These are phyloP conservation scores for Arthroderma uncinatum DNA, from an alignment of 2,329 filamentous ascomycete species.

Conservation along the genomic window DNA sequence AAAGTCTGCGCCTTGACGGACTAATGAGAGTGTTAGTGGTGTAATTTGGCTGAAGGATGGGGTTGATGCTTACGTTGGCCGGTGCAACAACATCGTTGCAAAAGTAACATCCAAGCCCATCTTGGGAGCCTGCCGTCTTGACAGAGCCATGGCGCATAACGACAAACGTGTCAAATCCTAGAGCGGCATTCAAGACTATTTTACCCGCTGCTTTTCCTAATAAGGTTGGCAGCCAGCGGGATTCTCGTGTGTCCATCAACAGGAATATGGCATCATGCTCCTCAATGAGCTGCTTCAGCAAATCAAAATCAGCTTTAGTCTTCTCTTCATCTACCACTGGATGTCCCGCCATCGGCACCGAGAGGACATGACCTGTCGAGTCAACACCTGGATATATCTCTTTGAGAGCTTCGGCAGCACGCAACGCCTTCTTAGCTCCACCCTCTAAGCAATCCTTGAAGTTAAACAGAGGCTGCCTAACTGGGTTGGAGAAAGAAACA, in stretches of 20 bases:
- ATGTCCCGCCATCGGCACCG: conserved; percentile 92
- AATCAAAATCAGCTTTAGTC: conserved; percentile 62
- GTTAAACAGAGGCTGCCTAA: conserved; percentile 82
- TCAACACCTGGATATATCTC: conserved; percentile 88
- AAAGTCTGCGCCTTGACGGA: conserved; percentile 90
- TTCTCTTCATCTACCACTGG: conserved; percentile 63
- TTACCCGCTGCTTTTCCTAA: conserved; percentile 91
- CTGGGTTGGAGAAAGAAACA: conserved; percentile 93
- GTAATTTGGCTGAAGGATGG: background rate
- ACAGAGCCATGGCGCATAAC: conserved; percentile 88
- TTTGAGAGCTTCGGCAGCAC: conserved; percentile 67
- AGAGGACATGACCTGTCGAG: conserved; percentile 64
- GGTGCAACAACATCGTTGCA: conserved; percentile 97
- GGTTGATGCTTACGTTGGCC: conserved; percentile 60
- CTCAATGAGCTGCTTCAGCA: conserved; percentile 61
- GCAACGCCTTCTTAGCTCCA: conserved; percentile 68
- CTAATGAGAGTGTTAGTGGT: conserved; percentile 23
- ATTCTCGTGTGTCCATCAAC: conserved; percentile 94
- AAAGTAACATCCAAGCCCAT: conserved; percentile 87
- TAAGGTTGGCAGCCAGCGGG: conserved; percentile 86
- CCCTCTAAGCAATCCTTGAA: conserved; percentile 82
- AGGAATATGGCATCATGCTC: conserved; percentile 87
- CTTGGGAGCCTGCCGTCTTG: conserved; percentile 43
- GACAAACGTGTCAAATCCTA: conserved; percentile 93
- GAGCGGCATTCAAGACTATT: conserved; percentile 90